Evolutionary conservation across 176 grass and related monocot genomes (phyloP), one percentile per base, ranked within the genome.

Genomic region (Lolium multiflorum): DNA sequence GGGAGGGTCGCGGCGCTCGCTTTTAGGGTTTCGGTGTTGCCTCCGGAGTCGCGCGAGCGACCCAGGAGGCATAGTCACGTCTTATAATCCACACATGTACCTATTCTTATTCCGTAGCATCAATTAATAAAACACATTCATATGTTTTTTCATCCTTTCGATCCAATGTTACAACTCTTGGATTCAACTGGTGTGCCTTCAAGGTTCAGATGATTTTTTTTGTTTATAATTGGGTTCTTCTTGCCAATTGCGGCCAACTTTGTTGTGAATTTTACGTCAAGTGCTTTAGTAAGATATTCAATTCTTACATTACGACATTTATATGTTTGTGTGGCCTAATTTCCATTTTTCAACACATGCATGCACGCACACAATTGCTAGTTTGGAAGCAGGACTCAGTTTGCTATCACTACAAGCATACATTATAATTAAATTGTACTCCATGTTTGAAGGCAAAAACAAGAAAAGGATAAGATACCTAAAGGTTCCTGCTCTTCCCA

Each of bases 401-500:
- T 81, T 61, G 66, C 20, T 22, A 14, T 58, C 20, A 26, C 4
- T 62, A 78, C 58, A 77, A 79, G 50, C 75, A 77, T 63, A 21
- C 18, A 31, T 52, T 41, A 74, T 59, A 9, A 47, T 24, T 15
- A 60, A 85, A 54, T 44, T 14, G 7, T 76, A 43, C 41, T 43
- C 41, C 41, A 25, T 71, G 13, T 11, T 3, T 57, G 18, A 88
- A 83, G 7, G 20, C 38, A 50, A 59, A 65, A 18, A 46, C 20
- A 86, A 50, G 31, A 18, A 51, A 76, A 82, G 63, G 14, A 84
- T 17, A 81, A 81, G 15, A 83, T 88, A 92, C 95, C 89, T 89
- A 83, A 44, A 92, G 80, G 74, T 88, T 90, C 80, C 41, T 76
- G 90, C 43, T 88, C 88, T 88, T 96, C 90, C 97, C 97, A 96